Evolutionary conservation across 352 stramenopile genomes (phyloP).

Genomic region (Phytopythium kandeliae): DNA sequence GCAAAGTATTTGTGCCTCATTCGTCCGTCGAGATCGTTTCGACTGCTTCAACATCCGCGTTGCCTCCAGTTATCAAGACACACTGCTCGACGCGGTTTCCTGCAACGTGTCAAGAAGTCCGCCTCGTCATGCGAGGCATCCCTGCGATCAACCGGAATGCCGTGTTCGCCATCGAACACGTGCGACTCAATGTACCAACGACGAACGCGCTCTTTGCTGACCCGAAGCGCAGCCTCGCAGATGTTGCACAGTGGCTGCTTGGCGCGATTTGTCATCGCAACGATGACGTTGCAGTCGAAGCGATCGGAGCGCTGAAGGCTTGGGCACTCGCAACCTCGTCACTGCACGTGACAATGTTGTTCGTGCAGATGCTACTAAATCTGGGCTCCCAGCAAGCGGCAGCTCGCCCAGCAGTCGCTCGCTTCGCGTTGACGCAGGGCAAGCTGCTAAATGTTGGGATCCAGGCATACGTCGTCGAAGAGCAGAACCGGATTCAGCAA

Average conservation of each 20-base stretch:
- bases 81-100: slow-evolving; percentile 41
- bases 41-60: slow-evolving; percentile 14
- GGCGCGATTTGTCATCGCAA: slow-evolving; percentile 34
- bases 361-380: slow-evolving; percentile 58
- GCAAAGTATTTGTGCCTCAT: slow-evolving; percentile 36
- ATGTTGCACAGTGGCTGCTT: slow-evolving; percentile 62
- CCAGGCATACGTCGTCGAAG: slow-evolving; percentile 38
- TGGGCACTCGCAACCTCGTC: slow-evolving; percentile 81
- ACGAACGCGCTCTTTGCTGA: slow-evolving; percentile 56
- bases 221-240: slow-evolving; percentile 43
- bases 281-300: slow-evolving; percentile 56
- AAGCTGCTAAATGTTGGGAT: slow-evolving; percentile 35
- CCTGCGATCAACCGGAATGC: slow-evolving; percentile 58
- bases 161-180: slow-evolving; percentile 60
- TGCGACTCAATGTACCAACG: slow-evolving; percentile 56
- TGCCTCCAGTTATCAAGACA: slow-evolving; percentile 16
- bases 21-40: slow-evolving; percentile 6
- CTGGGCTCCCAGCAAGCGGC: slow-evolving; percentile 9
- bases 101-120: slow-evolving; percentile 31
- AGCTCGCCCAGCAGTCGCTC: slow-evolving; percentile 11
- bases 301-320: slow-evolving; percentile 46
- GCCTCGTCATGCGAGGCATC: slow-evolving; percentile 61
- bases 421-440: slow-evolving; percentile 45
- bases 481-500: slow-evolving; percentile 23
- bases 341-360: slow-evolving; percentile 63